A percentile compares a stretch with the other conserved stretches of the same genome.
Conservation (phyloP, 257 asterid genomes). For the Asclepias syriaca region DNA sequence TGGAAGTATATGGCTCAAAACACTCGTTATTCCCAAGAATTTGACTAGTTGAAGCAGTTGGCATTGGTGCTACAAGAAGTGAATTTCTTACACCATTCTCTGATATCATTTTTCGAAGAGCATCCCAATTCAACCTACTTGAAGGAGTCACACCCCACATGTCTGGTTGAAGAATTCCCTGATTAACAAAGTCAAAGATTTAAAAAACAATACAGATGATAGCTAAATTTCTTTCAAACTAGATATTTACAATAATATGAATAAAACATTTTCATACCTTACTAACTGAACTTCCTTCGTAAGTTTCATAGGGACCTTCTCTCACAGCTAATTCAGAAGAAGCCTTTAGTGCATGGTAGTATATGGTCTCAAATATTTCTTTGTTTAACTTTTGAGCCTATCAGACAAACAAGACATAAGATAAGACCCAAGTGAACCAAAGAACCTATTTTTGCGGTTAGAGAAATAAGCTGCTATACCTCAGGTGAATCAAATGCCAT, state of each 20-base stretch:
- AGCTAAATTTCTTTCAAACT: neutral
- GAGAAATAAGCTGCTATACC: slow-evolving; percentile 32
- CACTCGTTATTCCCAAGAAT: slow-evolving; percentile 98
- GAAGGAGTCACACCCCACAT: slow-evolving; percentile 94
- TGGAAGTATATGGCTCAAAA: slow-evolving; percentile 96
- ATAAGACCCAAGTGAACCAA: slow-evolving; percentile 1
- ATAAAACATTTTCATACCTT: slow-evolving; percentile 30
- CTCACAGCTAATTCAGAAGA: slow-evolving; percentile 74
- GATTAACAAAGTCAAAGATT: slow-evolving; percentile 12
- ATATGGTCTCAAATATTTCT: slow-evolving; percentile 93
- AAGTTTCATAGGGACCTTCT: slow-evolving; percentile 83
- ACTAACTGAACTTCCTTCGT: slow-evolving; percentile 84
- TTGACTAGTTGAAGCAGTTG: slow-evolving; percentile 98
- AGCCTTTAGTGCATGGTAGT: slow-evolving; percentile 83
- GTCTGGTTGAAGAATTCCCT: slow-evolving; percentile 94
- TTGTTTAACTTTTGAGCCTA: slow-evolving; percentile 96
- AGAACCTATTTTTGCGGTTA: neutral
- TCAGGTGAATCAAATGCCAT: slow-evolving; percentile 96
- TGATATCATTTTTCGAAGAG: slow-evolving; percentile 56
- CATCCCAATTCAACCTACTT: slow-evolving; percentile 84
- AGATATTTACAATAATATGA: neutral
- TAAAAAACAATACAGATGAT: neutral
- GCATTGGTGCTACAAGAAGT: slow-evolving; percentile 95
- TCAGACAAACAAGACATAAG: neutral
- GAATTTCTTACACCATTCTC: slow-evolving; percentile 79